Base-by-base conservation (phyloP, 1,284 basidiomycete species). In the Leccinum holopus region DNA sequence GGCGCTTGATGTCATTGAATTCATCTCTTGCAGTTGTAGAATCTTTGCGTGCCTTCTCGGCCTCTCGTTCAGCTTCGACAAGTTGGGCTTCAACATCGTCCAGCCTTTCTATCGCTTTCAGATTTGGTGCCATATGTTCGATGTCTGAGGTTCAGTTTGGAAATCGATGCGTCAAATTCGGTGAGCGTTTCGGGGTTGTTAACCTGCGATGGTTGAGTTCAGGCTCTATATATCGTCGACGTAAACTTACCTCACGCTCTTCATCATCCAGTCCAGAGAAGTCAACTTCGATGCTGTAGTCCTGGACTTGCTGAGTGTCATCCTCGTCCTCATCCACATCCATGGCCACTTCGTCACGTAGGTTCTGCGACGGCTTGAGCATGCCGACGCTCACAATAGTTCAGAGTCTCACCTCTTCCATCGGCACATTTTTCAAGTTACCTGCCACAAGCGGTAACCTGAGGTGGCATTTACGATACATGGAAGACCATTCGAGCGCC, bases 381-480 rank as follows among this genome's bases (percentile, higher is more conserved):
- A 21, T 21, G 21, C 21, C 21, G 21, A 21, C 21, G 21, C 21
- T 21, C 21, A 21, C 21, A 21, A 21, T 21, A 21, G 21, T 21
- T 21, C 21, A 21, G 21, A 21, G 21, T 21, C 21, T 21, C 21
- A 21, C 21, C 21, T 21, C 21, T 21, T 21, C 21, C 21, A 21
- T 21, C 21, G 21, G 21, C 21, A 21, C 21, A 21, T 21, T 21
- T 21, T 21, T 21, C 21, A 21, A 21, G 21, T 21, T 21, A 21
- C 21, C 21, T 21, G 21, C 21, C 21, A 21, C 21, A 9, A 99
- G 78, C 0, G 96, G 96, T 25, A 99, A 77, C 55, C 86, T 84
- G 68, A 99, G 91, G 71, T 97, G 87, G 77, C 97, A 98, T 70
- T 91, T 91, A 21, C 96, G 86, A 75, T 97, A 99, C 60, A 95